Conservation (phyloP, 2,329 filamentous ascomycete species). For the Arthrobotrys sphaeroides region DNA sequence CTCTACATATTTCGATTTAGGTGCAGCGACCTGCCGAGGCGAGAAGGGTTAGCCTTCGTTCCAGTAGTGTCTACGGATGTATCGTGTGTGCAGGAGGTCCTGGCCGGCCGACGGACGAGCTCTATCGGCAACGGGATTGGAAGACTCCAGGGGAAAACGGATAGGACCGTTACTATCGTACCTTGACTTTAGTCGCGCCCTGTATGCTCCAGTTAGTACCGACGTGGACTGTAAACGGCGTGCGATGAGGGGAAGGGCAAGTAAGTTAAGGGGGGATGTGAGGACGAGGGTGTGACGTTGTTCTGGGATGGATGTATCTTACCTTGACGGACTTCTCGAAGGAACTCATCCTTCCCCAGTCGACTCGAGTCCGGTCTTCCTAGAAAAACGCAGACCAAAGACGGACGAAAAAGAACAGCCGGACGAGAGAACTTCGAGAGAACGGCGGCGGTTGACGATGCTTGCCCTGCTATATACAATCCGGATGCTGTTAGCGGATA, state of each 20-base stretch:
- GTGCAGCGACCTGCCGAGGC: conserved; percentile 77
- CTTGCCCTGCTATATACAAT: not conserved
- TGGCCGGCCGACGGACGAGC: conserved; percentile 20
- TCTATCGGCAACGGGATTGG: conserved; percentile 93
- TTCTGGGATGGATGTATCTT: conserved; percentile 42
- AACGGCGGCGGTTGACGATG: conserved; percentile 13
- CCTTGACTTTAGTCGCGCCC: conserved; percentile 58
- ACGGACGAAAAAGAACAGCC: conserved; percentile 19
- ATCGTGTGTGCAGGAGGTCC: not conserved
- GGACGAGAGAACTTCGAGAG: conserved; percentile 17
- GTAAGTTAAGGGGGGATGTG: conserved; percentile 4
- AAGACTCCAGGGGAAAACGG: not conserved
- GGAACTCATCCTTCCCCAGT: conserved; percentile 75
- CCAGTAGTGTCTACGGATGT: not conserved
- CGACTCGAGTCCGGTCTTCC: conserved; percentile 22
- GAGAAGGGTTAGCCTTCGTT: conserved; percentile 1
- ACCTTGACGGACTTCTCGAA: conserved; percentile 99
- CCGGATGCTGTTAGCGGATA: conserved; percentile 15
- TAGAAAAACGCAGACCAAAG: conserved; percentile 19
- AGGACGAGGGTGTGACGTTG: conserved; percentile 19
- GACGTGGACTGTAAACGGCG: not conserved
- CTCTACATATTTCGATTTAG: conserved; percentile 99
- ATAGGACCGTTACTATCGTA: conserved; percentile 27
- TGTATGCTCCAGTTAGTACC: conserved; percentile 42
- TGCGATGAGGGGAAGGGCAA: not conserved